Percentiles rank a stretch among this genome's conserved stretches.
Conservation (phyloP, 306 rosid genomes). For the Heteromeles arbutifolia region DNA sequence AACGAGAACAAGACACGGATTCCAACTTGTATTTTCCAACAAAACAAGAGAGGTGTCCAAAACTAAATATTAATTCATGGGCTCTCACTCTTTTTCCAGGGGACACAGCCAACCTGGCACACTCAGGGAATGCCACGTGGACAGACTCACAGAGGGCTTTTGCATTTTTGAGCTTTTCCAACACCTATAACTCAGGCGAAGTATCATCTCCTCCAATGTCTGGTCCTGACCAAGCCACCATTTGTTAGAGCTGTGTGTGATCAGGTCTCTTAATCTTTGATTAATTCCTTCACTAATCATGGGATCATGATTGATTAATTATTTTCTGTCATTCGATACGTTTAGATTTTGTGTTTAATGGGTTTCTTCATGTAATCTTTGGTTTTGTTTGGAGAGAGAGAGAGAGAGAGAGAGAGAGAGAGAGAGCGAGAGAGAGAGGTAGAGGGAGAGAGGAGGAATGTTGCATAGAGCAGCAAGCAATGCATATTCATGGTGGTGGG, state of each 20-base stretch:
- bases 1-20: neutral
- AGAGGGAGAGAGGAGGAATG: conserved; percentile 30
- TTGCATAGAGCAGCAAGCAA: conserved; percentile 91
- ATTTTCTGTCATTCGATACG: neutral
- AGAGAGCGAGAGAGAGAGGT: conserved; percentile 14
- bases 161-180: conserved; percentile 1
- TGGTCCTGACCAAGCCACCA: conserved; percentile 17
- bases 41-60: neutral
- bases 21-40: neutral
- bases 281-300: conserved; percentile 14
- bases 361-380: neutral
- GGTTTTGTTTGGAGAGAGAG: conserved; percentile 1
- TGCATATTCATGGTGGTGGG: conserved; percentile 99
- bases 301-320: neutral
- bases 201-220: conserved; percentile 48
- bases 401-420: conserved; percentile 12
- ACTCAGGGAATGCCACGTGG: neutral
- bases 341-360: conserved; percentile 20
- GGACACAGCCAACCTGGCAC: neutral
- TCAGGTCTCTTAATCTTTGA: neutral
- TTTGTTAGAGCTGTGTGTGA: conserved; percentile 14
- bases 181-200: conserved; percentile 40
- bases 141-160: neutral
- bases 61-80: neutral
- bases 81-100: neutral